A percentile compares a stretch with the other conserved stretches of the same genome.
Evolutionary conservation across 176 grass and related monocot species (phyloP).

Genomic region (Carex littledalei): DNA sequence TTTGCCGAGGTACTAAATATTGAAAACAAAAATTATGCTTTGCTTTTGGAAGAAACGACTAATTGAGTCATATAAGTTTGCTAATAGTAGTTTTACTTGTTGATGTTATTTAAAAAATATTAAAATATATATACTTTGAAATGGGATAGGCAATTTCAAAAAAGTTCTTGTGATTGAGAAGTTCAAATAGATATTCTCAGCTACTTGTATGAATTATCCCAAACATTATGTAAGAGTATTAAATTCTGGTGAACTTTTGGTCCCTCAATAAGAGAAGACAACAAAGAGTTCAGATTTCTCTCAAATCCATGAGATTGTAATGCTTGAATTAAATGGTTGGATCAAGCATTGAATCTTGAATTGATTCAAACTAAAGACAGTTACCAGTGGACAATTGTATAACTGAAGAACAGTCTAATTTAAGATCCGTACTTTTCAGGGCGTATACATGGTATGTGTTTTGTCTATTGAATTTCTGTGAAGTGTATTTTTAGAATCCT

Average conservation of each 20-base stretch:
- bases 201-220: neutral
- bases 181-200: neutral
- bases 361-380: neutral
- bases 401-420: neutral
- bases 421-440: neutral
- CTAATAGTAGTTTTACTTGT: neutral
- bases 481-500: neutral
- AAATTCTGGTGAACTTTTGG: neutral
- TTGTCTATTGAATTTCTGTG: neutral
- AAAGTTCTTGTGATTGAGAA: neutral
- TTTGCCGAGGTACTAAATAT: slow-evolving; percentile 43
- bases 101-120: neutral
- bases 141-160: neutral
- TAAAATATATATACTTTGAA: neutral
- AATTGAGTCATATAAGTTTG: neutral
- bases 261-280: neutral
- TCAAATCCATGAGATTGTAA: neutral
- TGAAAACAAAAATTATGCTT: neutral
- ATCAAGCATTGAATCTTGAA: neutral
- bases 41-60: neutral
- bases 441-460: neutral
- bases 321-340: neutral
- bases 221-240: neutral
- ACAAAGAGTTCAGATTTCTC: neutral
- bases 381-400: neutral